Evolutionary conservation across 2,329 filamentous ascomycete species (phyloP), one percentile per base, ranked within the genome.

Genomic region (Colletotrichum lindemuthianum): DNA sequence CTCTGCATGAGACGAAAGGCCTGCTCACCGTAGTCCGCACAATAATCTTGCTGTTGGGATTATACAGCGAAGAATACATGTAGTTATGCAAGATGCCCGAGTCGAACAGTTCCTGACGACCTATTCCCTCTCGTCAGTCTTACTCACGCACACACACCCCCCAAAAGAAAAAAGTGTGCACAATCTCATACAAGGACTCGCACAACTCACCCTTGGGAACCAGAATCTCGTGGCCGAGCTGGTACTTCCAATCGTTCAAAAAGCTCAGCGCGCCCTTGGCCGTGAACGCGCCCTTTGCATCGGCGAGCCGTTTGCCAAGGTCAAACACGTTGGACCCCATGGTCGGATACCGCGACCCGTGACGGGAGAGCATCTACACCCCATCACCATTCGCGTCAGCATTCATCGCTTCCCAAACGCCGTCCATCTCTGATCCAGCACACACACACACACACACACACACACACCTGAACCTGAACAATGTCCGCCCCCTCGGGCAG

Each of bases 291-390:
- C 80, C 82, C 9, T 77, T 77, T 16, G 84, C 79, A 65, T 87
- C 84, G 24, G 79, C 79, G 48, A 93, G 78, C 68, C 86, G 87
- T 47, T 83, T 72, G 1, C 86, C 88, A 44, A 90, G 84, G 1
- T 72, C 71, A 15, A 79, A 76, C 9, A 90, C 85, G 36, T 84
- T 84, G 39, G 86, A 81, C 1, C 83, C 83, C 3, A 80, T 78
- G 3, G 90, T 91, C 0, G 91, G 91, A 74, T 93, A 94, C 12
- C 91, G 84, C 43, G 89, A 84, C 8, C 91, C 91, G 72, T 93
- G 91, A 1, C 91, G 86, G 11, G 89, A 90, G 5, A 93, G 79
- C 87, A 93, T 89, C 78, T 90, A 79, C 48, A 44, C 37, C 44
- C 24, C n/a, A 10, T 24, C 24, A 24, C 24, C 24, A 4, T 24